These are phyloP conservation scores for Uronychia binucleata DNA, from an alignment of 73 alveolate species.

Conservation along the genomic window DNA sequence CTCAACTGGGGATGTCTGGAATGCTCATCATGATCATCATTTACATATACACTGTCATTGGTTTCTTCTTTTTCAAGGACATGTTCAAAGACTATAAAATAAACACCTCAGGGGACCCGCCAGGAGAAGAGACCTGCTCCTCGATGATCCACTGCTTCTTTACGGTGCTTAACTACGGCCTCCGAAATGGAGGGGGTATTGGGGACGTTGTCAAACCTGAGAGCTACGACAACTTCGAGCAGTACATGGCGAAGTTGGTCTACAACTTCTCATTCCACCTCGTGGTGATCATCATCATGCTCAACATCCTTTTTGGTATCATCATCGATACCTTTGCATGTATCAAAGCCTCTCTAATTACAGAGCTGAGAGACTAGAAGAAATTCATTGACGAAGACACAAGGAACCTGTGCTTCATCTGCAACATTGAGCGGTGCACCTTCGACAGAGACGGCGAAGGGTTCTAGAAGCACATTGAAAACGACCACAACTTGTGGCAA, in stretches of 20 bases:
- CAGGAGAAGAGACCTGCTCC: constrained; percentile 42
- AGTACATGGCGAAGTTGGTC: constrained; percentile 56
- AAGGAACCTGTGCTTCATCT: constrained; percentile 79
- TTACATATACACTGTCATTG: constrained; percentile 40
- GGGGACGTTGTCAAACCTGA: constrained; percentile 85
- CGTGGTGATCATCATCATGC: constrained; percentile 83
- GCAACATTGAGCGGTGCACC: constrained; percentile 70
- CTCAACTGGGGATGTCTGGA: constrained; percentile 12
- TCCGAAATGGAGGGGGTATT: constrained; percentile 97
- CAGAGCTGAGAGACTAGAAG: constrained; percentile 83
- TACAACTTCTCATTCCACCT: constrained; percentile 90
- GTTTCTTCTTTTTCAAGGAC: constrained; percentile 58
- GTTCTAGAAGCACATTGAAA: constrained; percentile 29
- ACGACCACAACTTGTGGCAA: constrained; percentile 42
- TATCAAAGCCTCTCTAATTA: constrained; percentile 14
- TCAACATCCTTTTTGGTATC: constrained; percentile 91
- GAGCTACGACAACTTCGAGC: constrained; percentile 19
- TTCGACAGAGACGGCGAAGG: constrained; percentile 39
- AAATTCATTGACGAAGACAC: constrained; percentile 69
- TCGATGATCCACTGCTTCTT: constrained; percentile 80
- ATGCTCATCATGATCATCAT: constrained; percentile 30
- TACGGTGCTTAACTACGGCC: constrained; percentile 80
- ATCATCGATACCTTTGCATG: constrained; percentile 95
- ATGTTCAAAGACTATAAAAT: constrained; percentile 20
- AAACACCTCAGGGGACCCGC: constrained; percentile 39